phyloP scores from a whole-genome alignment of 2,329 filamentous ascomycete genomes.

The Fusarium liriodendri region DNA sequence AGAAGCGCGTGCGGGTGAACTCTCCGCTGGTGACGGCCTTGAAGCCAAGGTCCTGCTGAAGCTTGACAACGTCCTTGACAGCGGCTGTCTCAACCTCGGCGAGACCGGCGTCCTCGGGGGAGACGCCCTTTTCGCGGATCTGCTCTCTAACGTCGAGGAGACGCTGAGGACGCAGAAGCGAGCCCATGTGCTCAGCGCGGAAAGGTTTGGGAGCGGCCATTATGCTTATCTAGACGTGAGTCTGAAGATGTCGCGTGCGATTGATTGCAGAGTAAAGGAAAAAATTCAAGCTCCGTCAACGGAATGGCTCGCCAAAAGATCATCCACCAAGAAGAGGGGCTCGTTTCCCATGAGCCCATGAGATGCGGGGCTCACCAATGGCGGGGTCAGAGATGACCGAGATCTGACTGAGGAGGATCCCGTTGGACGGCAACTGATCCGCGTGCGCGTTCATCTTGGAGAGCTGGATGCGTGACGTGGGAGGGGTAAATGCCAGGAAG shows the following conservation, averaged over 20 bases:
- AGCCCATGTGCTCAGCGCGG: conserved; percentile 81
- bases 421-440: background rate
- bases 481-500: conserved; percentile 21
- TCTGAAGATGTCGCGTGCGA: background rate
- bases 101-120: conserved; percentile 65
- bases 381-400: conserved; percentile 25
- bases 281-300: background rate
- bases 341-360: conserved; percentile 12
- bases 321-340: conserved; percentile 19
- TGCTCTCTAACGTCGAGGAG: conserved; percentile 47
- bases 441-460: conserved; percentile 7
- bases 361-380: conserved; percentile 19
- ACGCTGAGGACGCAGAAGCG: conserved; percentile 73
- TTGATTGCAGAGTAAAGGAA: background rate
- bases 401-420: conserved; percentile 9
- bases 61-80: conserved; percentile 67
- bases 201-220: conserved; percentile 63
- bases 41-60: conserved; percentile 75
- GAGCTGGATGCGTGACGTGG: background rate
- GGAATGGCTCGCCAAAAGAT: background rate
- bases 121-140: conserved; percentile 53
- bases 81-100: conserved; percentile 69
- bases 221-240: background rate
- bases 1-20: conserved; percentile 63
- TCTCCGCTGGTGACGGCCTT: conserved; percentile 78